phyloP scores from a whole-genome alignment of 2,329 filamentous ascomycete genomes.

The Aspergillus pseudoglaucus region DNA sequence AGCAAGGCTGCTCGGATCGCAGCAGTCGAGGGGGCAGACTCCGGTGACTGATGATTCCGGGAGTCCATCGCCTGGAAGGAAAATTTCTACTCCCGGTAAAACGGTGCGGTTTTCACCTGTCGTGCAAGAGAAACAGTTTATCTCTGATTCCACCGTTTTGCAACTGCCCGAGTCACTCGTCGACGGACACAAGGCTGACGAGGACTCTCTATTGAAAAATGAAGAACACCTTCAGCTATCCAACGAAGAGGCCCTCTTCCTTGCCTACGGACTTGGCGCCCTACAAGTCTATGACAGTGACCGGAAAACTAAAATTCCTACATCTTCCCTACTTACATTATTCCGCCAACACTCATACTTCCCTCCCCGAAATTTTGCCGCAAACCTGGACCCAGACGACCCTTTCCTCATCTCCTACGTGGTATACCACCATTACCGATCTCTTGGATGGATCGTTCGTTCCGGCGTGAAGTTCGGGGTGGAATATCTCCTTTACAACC shows the following conservation, averaged over 20 bases:
- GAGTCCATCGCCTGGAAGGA: constrained; percentile 7
- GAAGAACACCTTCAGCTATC: constrained; percentile 89
- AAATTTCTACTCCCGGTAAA: constrained; percentile 38
- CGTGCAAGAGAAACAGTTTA: constrained; percentile 59
- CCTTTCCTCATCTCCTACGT: constrained; percentile 80
- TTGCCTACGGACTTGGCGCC: constrained; percentile 71
- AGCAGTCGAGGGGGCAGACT: constrained; percentile 12
- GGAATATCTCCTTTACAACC: constrained; percentile 89
- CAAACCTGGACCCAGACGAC: constrained; percentile 63
- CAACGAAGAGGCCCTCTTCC: constrained; percentile 85
- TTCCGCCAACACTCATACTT: constrained; percentile 67
- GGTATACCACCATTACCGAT: constrained; percentile 93
- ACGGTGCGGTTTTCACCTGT: constrained; percentile 65
- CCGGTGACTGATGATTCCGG: constrained; percentile 2
- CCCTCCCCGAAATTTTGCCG: constrained; percentile 46
- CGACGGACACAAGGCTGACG: constrained; percentile 11
- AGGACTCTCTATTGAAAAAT: constrained; percentile 35
- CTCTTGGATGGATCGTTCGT: constrained; percentile 88
- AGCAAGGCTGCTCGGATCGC: constrained; percentile 19
- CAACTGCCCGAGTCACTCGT: constrained; percentile 10
- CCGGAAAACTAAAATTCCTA: constrained; percentile 40
- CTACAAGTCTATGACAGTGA: constrained; percentile 51
- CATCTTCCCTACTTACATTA: constrained; percentile 55
- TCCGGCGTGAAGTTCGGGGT: constrained; percentile 91
- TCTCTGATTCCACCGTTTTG: constrained; percentile 16